Percentiles rank a stretch among this genome's conserved stretches.
Evolutionary conservation across 345 rosid genomes (phyloP).

Genomic region (Dipteronia dyeriana): DNA sequence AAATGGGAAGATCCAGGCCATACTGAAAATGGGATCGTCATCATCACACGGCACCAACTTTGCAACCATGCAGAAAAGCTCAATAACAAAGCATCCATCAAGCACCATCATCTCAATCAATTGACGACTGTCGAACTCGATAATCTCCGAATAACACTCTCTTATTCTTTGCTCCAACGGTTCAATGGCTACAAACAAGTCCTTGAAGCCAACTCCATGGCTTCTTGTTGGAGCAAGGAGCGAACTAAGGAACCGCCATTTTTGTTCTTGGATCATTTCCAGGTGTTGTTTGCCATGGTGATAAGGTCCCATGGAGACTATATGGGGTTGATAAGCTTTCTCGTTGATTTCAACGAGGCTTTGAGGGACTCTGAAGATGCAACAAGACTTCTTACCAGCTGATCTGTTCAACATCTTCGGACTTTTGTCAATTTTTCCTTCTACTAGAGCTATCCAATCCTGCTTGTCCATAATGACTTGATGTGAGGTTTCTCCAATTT

Average conservation of each 20-base stretch:
- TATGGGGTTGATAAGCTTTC: slow-evolving; percentile 44
- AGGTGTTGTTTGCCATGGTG: slow-evolving; percentile 40
- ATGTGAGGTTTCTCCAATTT: neutral
- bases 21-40: slow-evolving; percentile 50
- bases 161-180: slow-evolving; percentile 24
- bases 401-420: slow-evolving; percentile 33
- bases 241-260: slow-evolving; percentile 29
- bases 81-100: slow-evolving; percentile 64
- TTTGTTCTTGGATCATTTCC: slow-evolving; percentile 54
- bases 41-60: slow-evolving; percentile 28
- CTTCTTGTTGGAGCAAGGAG: slow-evolving; percentile 23
- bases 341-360: slow-evolving; percentile 31
- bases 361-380: slow-evolving; percentile 54
- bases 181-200: slow-evolving; percentile 22
- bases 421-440: slow-evolving; percentile 11
- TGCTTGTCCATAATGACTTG: neutral
- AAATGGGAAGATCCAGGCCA: slow-evolving; percentile 50
- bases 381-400: slow-evolving; percentile 38
- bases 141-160: slow-evolving; percentile 36
- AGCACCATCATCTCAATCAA: slow-evolving; percentile 53
- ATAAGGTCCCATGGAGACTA: slow-evolving; percentile 52
- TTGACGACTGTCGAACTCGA: neutral
- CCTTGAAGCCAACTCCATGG: slow-evolving; percentile 3
- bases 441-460: slow-evolving; percentile 20
- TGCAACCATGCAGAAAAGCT: slow-evolving; percentile 49